phyloP scores from a whole-genome alignment of 2,329 filamentous ascomycete species.

The Trichoderma afroharzianum region DNA sequence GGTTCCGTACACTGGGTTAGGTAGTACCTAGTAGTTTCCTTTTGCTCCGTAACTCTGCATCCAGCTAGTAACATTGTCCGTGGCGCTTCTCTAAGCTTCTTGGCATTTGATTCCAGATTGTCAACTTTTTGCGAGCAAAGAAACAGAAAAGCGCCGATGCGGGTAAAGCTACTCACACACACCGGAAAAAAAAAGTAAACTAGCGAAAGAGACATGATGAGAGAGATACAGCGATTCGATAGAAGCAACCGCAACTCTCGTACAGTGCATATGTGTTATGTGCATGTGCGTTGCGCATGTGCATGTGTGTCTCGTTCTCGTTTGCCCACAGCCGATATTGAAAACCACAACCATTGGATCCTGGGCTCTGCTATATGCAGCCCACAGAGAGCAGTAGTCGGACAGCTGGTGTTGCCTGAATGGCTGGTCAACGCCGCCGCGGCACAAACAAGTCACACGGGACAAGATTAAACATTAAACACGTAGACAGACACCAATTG shows the following conservation, averaged over 20 bases:
- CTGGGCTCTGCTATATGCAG: background rate
- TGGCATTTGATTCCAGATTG: background rate
- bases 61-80: background rate
- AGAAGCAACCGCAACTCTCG: background rate
- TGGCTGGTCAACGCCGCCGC: conserved; percentile 8
- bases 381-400: background rate
- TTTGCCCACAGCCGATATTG: background rate
- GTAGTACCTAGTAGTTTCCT: background rate
- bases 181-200: background rate
- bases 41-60: background rate
- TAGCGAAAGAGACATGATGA: background rate
- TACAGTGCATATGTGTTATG: background rate
- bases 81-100: background rate
- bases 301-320: background rate
- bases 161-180: background rate
- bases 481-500: background rate
- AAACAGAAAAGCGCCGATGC: background rate
- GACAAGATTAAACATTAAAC: background rate
- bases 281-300: background rate
- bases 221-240: background rate
- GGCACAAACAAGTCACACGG: background rate
- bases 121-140: conserved; percentile 1
- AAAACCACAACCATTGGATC: background rate
- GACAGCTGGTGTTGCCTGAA: conserved; percentile 15
- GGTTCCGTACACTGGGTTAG: background rate